Base-by-base conservation (phyloP, 2,329 filamentous ascomycete species). In the Nannizziopsis arthrosporioides region DNA sequence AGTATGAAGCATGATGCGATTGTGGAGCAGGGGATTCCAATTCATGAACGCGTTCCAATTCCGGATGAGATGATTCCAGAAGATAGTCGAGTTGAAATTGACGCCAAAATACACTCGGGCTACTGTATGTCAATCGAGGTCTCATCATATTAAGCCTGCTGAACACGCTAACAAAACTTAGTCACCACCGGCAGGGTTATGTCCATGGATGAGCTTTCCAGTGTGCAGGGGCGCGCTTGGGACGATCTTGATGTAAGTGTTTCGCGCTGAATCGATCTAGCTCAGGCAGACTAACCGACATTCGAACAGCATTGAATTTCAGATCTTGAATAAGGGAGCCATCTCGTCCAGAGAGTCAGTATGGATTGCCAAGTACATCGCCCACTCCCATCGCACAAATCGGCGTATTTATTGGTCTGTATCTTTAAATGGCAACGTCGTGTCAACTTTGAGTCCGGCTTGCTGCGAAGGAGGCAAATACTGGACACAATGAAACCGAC, bases 51-150 rank as follows among this genome's bases (percentile, higher is more conserved):
- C 52, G 81, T 96, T 42, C 88, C 93, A 52, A 86, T 96, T 54
- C 92, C 90, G 3, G 87, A 94, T 55, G 84, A 92, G 30, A 81
- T 92, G 77, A 95, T 96, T 58, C 92, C 92, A 10, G 85, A 82
- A 54, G 92, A 96, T 68, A 94, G 88, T 46, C 76, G 90, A 56
- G 92, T 96, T n/a, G 92, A 98, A 67, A 98, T 96, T 61, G 92
- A 96, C 67, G 92, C 92, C 51, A 96, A 96, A 73, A 95, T 96
- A 63, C 92, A 90, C 58, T 88, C 90, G 52, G 92, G 80, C 17
- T 82, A 82, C 61, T 82, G 54, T 56, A 53, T 47, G 40, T 19
- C 2, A 6, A 32, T 6, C 17, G 12, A 37, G 7, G 87, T 87
- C 54, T 93, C 8, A 11, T 18, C 31, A 15, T 17, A 4, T 17